Conservation (phyloP, 805 yeast genomes). For the Alloascoidea africana region DNA sequence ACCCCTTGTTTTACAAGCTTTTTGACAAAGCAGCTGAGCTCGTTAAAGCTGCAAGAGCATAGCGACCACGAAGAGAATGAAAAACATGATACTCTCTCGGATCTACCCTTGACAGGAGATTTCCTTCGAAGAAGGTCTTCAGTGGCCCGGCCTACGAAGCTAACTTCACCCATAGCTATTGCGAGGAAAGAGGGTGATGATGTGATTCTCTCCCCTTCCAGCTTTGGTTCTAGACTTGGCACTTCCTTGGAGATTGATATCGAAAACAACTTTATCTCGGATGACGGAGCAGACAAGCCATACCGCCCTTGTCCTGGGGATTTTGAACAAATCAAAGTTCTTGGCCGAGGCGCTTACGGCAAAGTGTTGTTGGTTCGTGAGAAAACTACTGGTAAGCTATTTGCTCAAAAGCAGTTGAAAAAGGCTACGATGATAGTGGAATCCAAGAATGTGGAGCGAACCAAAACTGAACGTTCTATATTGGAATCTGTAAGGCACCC, state of each 20-base stretch:
- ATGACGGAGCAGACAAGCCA: slow-evolving; percentile 11
- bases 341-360: slow-evolving; percentile 85
- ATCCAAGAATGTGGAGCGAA: slow-evolving; percentile 48
- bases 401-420: slow-evolving; percentile 75
- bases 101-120: not conserved
- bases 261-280: slow-evolving; percentile 21
- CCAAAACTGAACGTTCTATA: slow-evolving; percentile 67
- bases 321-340: slow-evolving; percentile 59
- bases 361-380: slow-evolving; percentile 71
- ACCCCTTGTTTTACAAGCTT: too few relatives aligned
- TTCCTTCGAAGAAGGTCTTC: not conserved
- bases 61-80: not conserved
- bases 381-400: slow-evolving; percentile 40
- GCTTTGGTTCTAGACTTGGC: slow-evolving; percentile 22
- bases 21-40: too few relatives aligned
- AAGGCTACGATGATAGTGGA: slow-evolving; percentile 66
- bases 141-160: not conserved
- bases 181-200: too few relatives aligned
- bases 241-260: slow-evolving; percentile 35
- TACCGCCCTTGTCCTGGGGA: slow-evolving; percentile 25
- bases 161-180: not conserved
- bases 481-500: slow-evolving; percentile 62
- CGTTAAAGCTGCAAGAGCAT: too few relatives aligned
- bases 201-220: not conserved
- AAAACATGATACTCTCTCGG: not conserved